Evolutionary conservation across 108 stramenopile genomes (phyloP).

Genomic region (Skeletonema potamos): DNA sequence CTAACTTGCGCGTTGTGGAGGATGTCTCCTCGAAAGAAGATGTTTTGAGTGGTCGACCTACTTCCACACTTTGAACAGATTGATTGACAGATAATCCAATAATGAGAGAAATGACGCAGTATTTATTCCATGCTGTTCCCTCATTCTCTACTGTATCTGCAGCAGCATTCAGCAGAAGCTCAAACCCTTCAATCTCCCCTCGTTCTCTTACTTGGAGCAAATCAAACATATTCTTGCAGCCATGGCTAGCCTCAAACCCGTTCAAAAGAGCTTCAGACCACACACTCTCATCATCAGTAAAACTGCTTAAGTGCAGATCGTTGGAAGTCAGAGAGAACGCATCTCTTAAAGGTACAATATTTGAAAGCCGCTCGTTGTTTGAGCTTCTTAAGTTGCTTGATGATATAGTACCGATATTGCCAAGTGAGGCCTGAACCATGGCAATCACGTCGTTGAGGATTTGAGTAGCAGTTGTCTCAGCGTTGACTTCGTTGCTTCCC

Average conservation of each 20-base stretch:
- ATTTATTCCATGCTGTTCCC: constrained; percentile 29
- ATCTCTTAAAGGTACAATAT: constrained; percentile 12
- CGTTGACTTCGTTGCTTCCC: neutral
- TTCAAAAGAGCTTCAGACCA: constrained; percentile 32
- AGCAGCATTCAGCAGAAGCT: constrained; percentile 26
- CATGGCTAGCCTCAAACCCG: constrained; percentile 31
- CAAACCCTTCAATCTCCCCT: constrained; percentile 14
- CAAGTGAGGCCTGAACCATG: neutral
- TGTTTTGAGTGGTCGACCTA: constrained; percentile 14
- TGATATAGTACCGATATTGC: neutral
- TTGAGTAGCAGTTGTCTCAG: neutral
- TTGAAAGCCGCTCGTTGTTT: neutral
- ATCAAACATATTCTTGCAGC: constrained; percentile 35
- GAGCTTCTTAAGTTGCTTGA: neutral
- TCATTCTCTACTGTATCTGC: constrained; percentile 1
- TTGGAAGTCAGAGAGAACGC: constrained; percentile 41
- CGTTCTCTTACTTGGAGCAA: constrained; percentile 17
- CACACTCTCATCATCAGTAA: neutral
- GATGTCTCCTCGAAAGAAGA: constrained; percentile 8
- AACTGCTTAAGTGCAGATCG: neutral
- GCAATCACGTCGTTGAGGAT: neutral
- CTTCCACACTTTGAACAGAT: constrained; percentile 27
- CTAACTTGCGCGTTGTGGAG: neutral
- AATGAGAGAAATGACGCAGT: constrained; percentile 38
- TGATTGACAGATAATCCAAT: constrained; percentile 38